phyloP scores from a whole-genome alignment of 495 filamentous ascomycete species.

The Podospora pseudocomata region DNA sequence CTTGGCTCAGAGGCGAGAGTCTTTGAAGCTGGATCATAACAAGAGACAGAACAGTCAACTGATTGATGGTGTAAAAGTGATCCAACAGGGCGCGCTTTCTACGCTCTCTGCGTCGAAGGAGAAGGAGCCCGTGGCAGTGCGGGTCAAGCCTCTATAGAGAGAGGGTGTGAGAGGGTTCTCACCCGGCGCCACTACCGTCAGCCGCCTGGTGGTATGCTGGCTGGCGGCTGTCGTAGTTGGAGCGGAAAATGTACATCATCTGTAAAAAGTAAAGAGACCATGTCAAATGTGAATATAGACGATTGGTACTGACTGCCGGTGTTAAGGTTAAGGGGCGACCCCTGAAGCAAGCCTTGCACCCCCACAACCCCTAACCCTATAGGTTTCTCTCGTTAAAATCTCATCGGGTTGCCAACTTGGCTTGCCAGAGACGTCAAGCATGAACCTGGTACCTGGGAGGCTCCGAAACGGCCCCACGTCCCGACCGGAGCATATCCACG shows the following conservation, averaged over 20 bases:
- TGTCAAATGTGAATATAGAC: not conserved
- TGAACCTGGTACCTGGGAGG: not conserved
- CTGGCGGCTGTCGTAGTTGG: not conserved
- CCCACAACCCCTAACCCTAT: not conserved
- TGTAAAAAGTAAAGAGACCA: not conserved
- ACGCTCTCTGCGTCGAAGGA: not conserved
- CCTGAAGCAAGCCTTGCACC: too few relatives aligned
- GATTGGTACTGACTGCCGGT: not conserved
- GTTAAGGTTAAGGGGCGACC: not conserved
- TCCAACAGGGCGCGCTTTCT: constrained; percentile 36
- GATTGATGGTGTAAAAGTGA: constrained; percentile 52
- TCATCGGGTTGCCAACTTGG: not conserved
- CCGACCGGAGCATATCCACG: not conserved
- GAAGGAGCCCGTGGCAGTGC: constrained; percentile 6
- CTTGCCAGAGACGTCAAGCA: not conserved
- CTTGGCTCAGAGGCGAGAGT: constrained; percentile 52
- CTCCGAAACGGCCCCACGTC: not conserved
- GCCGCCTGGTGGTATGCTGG: not conserved
- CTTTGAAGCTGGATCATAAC: constrained; percentile 44
- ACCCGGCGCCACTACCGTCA: not conserved
- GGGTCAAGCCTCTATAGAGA: not conserved
- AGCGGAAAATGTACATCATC: not conserved
- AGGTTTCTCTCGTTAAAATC: not conserved
- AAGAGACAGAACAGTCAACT: constrained; percentile 46
- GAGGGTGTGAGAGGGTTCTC: not conserved